These are phyloP conservation scores for Aspergillus spinulosporus DNA, from an alignment of 2,329 filamentous ascomycete species.

Conservation along the genomic window DNA sequence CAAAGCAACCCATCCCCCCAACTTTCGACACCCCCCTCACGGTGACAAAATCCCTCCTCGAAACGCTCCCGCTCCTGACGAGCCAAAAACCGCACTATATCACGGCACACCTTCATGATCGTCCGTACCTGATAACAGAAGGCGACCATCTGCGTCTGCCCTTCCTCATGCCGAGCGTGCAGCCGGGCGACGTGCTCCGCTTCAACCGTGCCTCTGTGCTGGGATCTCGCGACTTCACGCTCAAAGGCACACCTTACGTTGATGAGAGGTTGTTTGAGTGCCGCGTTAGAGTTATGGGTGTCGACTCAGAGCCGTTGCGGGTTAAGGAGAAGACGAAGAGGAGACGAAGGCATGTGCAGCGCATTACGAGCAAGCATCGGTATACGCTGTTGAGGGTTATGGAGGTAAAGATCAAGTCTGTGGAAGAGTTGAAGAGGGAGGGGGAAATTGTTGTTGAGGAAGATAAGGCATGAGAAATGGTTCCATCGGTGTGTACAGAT, in stretches of 20 bases:
- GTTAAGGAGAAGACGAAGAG: conserved; percentile 79
- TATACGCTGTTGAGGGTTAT: conserved; percentile 84
- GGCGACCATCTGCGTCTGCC: conserved; percentile 76
- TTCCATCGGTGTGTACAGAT: conserved; percentile 6
- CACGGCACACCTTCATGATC: conserved; percentile 49
- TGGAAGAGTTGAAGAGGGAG: conserved; percentile 54
- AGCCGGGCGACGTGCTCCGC: conserved; percentile 80
- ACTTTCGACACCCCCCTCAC: conserved; percentile 40
- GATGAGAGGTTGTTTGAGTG: conserved; percentile 84
- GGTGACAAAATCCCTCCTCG: conserved; percentile 44
- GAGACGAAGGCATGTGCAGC: conserved; percentile 67
- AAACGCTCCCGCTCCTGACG: conserved; percentile 46
- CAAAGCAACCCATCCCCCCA: conserved; percentile 41
- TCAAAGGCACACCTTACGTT: conserved; percentile 78
- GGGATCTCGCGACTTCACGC: conserved; percentile 85
- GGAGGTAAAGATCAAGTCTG: conserved; percentile 68
- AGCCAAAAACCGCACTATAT: conserved; percentile 51
- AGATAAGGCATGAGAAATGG: conserved; percentile 13
- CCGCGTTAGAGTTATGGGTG: conserved; percentile 78
- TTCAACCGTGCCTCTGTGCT: conserved; percentile 81
- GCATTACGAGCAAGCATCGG: conserved; percentile 83
- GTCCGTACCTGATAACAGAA: conserved; percentile 54
- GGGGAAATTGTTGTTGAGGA: conserved; percentile 39
- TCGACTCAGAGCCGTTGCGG: conserved; percentile 76
- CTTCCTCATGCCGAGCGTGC: conserved; percentile 73